A percentile compares a stretch with the other conserved stretches of the same genome.
These are phyloP conservation scores for Glycine tomentella DNA, from an alignment of 306 rosid genomes.

Conservation along the genomic window DNA sequence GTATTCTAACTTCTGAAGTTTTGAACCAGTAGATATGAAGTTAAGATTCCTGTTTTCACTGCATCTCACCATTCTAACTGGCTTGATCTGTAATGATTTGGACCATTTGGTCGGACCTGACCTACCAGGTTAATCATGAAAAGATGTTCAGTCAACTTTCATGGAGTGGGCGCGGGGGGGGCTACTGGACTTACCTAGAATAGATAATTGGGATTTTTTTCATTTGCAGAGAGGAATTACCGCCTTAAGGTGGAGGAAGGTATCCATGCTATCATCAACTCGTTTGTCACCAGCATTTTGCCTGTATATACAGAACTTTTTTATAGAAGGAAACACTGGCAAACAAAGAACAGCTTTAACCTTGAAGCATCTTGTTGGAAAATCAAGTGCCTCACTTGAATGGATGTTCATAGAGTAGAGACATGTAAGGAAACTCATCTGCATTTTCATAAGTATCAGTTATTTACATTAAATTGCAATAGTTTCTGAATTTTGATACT, in stretches of 20 bases:
- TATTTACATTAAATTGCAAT: neutral
- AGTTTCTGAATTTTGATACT: neutral
- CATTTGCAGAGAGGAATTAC: neutral
- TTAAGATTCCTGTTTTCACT: constrained; percentile 13
- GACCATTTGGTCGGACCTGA: neutral
- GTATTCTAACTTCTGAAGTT: constrained; percentile 2
- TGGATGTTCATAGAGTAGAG: constrained; percentile 16
- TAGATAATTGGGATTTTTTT: neutral
- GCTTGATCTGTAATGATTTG: constrained; percentile 44
- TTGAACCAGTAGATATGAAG: neutral
- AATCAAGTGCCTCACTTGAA: constrained; percentile 24
- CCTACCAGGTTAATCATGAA: too few relatives aligned
- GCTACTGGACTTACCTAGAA: neutral
- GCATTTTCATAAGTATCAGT: constrained; percentile 11
- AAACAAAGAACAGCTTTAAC: neutral
- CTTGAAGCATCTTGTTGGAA: constrained; percentile 30
- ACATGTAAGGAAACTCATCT: constrained; percentile 21
- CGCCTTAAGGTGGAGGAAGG: constrained; percentile 33
- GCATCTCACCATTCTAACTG: constrained; percentile 18
- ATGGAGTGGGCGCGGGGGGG: neutral
- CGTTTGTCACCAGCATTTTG: constrained; percentile 19
- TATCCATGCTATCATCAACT: constrained; percentile 16
- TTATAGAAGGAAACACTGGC: constrained; percentile 7
- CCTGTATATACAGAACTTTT: constrained; percentile 30
- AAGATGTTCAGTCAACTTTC: neutral